These are phyloP conservation scores for Combretum micranthum DNA, from an alignment of 345 rosid genomes.

Conservation along the genomic window DNA sequence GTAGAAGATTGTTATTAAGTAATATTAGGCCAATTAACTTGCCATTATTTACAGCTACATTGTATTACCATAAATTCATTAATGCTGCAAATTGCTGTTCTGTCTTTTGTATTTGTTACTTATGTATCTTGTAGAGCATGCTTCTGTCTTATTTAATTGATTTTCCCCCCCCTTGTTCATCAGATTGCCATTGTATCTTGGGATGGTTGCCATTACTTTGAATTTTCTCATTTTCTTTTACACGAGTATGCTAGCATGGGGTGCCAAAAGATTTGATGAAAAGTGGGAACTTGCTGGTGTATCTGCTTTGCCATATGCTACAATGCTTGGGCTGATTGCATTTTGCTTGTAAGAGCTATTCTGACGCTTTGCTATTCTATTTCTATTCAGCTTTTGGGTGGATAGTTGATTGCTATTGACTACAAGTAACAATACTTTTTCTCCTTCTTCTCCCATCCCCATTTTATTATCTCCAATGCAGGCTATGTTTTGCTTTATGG, in stretches of 20 bases:
- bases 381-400: not conserved
- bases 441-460: too few relatives aligned
- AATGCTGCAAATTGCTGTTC: too few relatives aligned
- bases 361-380: slow-evolving; percentile 1
- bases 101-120: not conserved
- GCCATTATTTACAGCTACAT: too few relatives aligned
- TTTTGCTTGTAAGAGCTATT: slow-evolving; percentile 70
- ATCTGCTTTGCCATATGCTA: slow-evolving; percentile 76
- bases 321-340: slow-evolving; percentile 71
- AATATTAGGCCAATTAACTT: too few relatives aligned
- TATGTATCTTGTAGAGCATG: not conserved
- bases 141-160: slow-evolving; percentile 3
- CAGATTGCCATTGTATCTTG: slow-evolving; percentile 84
- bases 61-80: too few relatives aligned
- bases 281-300: slow-evolving; percentile 78
- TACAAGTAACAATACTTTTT: not conserved
- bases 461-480: slow-evolving; percentile 20
- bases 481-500: slow-evolving; percentile 81
- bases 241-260: slow-evolving; percentile 72
- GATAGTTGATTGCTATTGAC: not conserved
- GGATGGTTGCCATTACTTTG: slow-evolving; percentile 60
- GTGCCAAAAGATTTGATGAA: slow-evolving; percentile 77
- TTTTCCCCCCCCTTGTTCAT: slow-evolving; percentile 16
- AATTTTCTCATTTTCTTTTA: slow-evolving; percentile 64
- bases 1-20: too few relatives aligned